Conservation (phyloP, 2,329 filamentous ascomycete genomes). For the Monosporascus sp. region DNA sequence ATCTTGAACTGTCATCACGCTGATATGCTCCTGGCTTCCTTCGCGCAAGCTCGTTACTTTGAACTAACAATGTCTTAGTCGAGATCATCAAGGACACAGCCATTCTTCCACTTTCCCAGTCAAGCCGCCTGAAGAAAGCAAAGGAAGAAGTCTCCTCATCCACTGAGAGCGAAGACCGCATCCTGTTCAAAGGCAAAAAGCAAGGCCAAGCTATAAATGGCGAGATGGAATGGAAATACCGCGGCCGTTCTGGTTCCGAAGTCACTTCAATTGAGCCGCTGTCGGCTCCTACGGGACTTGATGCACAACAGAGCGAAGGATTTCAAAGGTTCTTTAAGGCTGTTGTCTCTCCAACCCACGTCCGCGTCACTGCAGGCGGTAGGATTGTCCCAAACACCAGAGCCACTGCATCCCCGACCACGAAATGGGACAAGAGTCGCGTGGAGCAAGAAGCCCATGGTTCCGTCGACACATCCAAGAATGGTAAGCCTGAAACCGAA, state of each 20-base stretch:
- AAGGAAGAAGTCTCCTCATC: conserved; percentile 30
- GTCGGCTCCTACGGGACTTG: conserved; percentile 46
- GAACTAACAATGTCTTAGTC: conserved; percentile 7
- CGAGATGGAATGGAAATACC: conserved; percentile 36
- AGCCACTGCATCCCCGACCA: conserved; percentile 45
- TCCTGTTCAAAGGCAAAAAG: conserved; percentile 32
- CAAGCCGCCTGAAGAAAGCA: conserved; percentile 20
- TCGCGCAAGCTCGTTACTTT: conserved; percentile 5
- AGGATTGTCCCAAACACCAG: conserved; percentile 62
- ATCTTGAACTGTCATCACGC: not conserved
- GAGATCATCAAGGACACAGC: conserved; percentile 25
- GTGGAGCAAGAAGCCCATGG: conserved; percentile 17
- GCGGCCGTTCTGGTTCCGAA: conserved; percentile 40
- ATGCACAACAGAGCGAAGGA: conserved; percentile 56
- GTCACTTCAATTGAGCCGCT: conserved; percentile 41
- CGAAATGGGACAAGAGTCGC: conserved; percentile 44
- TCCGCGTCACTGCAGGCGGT: conserved; percentile 62
- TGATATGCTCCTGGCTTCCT: not conserved
- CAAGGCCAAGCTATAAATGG: conserved; percentile 14
- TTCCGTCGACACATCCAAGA: conserved; percentile 17
- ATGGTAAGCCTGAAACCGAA: conserved; percentile 8
- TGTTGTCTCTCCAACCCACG: conserved; percentile 62
- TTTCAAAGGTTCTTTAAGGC: conserved; percentile 64
- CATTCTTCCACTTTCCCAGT: conserved; percentile 13
- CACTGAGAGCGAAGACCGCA: conserved; percentile 30